Conservation (phyloP, 2,329 filamentous ascomycete species). For the Neopestalotiopsis sp. region DNA sequence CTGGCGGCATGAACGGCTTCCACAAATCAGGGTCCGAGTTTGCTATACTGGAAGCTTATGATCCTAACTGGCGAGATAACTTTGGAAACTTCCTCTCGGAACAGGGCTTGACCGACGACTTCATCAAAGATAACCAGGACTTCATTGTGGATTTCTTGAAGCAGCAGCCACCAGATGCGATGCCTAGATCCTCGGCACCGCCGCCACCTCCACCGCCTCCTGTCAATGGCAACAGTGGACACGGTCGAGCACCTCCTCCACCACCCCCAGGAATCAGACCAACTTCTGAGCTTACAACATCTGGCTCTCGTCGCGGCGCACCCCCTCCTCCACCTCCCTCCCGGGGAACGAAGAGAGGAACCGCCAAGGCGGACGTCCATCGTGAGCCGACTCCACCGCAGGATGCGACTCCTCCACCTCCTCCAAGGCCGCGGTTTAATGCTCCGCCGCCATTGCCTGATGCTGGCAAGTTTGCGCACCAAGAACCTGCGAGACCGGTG, state of each 20-base stretch:
- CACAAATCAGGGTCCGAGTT: constrained; percentile 59
- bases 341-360: constrained; percentile 51
- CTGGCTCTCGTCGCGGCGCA: constrained; percentile 46
- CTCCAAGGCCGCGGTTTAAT: constrained; percentile 75
- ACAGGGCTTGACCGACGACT: constrained; percentile 69
- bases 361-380: constrained; percentile 51
- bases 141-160: constrained; percentile 71
- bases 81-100: constrained; percentile 68
- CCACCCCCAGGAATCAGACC: constrained; percentile 24
- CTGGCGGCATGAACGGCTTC: constrained; percentile 52
- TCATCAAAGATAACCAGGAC: constrained; percentile 71
- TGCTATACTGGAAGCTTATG: constrained; percentile 66
- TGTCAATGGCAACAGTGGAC: constrained; percentile 38
- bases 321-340: constrained; percentile 65
- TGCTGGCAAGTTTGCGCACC: constrained; percentile 83
- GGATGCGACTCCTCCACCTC: constrained; percentile 72
- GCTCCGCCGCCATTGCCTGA: constrained; percentile 89
- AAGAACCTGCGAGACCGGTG: constrained; percentile 48
- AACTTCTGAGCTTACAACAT: constrained; percentile 37
- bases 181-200: constrained; percentile 47
- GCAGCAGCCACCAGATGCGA: constrained; percentile 54
- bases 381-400: constrained; percentile 65
- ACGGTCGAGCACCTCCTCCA: constrained; percentile 32
- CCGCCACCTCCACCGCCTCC: constrained; percentile 43
- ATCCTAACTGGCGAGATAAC: constrained; percentile 68